These are phyloP conservation scores for Crotalaria pallida DNA, from an alignment of 306 rosid genomes.

Conservation along the genomic window DNA sequence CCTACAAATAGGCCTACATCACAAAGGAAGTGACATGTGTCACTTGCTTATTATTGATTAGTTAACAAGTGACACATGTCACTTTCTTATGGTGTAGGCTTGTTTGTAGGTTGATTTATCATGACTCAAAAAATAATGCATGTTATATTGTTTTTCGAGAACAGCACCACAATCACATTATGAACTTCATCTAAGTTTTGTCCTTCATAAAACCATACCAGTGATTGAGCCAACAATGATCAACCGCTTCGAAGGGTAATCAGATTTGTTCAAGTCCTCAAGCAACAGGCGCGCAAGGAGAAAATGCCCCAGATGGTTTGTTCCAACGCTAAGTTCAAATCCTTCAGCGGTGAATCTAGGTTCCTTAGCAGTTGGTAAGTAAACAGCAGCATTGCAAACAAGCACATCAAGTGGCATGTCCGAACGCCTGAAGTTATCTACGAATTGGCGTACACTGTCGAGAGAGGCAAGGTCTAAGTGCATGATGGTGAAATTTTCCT, in stretches of 20 bases:
- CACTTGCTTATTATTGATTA: no score
- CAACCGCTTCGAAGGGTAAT: slow-evolving; percentile 81
- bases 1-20: no score
- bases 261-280: slow-evolving; percentile 75
- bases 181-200: background rate
- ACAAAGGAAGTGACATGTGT: no score
- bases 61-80: no score
- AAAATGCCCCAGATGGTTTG: slow-evolving; percentile 94
- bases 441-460: slow-evolving; percentile 90
- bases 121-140: no score
- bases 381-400: slow-evolving; percentile 96
- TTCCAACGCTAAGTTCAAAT: slow-evolving; percentile 93
- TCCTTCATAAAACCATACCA: slow-evolving; percentile 32
- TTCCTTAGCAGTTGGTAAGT: slow-evolving; percentile 90
- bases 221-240: slow-evolving; percentile 97
- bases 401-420: slow-evolving; percentile 74
- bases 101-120: no score
- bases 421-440: slow-evolving; percentile 58
- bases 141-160: no score
- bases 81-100: no score
- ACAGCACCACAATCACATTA: no score
- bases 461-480: slow-evolving; percentile 94
- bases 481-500: slow-evolving; percentile 84
- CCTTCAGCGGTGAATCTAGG: slow-evolving; percentile 92
- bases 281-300: slow-evolving; percentile 80